phyloP scores from a whole-genome alignment of 2,329 filamentous ascomycete genomes.

The Ceratocystiopsis sp. region DNA sequence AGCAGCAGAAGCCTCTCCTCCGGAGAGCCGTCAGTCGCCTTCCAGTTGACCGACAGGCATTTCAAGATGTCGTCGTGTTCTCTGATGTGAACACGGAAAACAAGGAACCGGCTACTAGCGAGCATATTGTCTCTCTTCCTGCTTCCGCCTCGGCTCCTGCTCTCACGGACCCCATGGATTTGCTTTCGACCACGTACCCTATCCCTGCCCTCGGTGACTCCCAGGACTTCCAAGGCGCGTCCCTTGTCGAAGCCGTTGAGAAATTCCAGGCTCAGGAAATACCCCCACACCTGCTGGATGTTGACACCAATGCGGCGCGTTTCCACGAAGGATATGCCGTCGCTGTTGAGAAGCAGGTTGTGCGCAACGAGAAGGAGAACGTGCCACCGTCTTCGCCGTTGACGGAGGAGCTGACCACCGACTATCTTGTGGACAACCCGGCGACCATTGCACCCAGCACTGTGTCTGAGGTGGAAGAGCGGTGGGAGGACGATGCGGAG shows the following conservation, averaged over 20 bases:
- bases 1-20: constrained; percentile 6
- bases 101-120: background rate
- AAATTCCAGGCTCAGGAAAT: constrained; percentile 13
- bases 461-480: constrained; percentile 44
- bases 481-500: constrained; percentile 67
- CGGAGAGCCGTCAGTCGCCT: constrained; percentile 8
- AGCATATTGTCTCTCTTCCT: background rate
- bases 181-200: too few relatives aligned
- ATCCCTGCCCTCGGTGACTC: too few relatives aligned
- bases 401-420: background rate
- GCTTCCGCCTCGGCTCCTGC: background rate
- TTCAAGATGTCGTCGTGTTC: constrained; percentile 3
- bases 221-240: constrained; percentile 13
- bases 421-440: constrained; percentile 5
- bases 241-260: constrained; percentile 29
- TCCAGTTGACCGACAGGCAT: constrained; percentile 2
- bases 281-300: background rate
- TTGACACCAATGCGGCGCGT: too few relatives aligned
- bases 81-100: background rate
- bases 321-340: too few relatives aligned
- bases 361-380: too few relatives aligned
- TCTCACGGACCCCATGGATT: too few relatives aligned
- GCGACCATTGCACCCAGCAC: background rate
- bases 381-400: too few relatives aligned
- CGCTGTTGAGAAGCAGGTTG: too few relatives aligned